Conservation (phyloP, 2,329 filamentous ascomycete genomes). For the Stylonectria norvegica region DNA sequence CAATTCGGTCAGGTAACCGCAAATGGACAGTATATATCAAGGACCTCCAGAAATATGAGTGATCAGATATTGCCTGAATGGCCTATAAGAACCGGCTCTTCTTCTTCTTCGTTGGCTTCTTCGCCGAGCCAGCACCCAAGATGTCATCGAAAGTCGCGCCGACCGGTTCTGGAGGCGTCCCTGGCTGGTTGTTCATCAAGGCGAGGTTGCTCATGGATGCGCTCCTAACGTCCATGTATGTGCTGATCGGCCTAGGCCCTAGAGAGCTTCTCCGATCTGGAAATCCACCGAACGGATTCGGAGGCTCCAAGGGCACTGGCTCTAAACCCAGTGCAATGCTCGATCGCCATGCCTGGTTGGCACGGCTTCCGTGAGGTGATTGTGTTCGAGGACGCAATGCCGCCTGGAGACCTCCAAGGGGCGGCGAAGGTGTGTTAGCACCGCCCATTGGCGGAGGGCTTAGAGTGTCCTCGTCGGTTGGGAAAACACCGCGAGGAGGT, state of each 20-base stretch:
- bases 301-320: constrained; percentile 39
- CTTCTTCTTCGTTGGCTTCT: constrained; percentile 35
- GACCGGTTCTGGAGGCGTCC: constrained; percentile 19
- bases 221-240: constrained; percentile 30
- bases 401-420: constrained; percentile 29
- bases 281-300: constrained; percentile 25
- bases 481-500: constrained; percentile 37
- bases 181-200: constrained; percentile 19
- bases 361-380: constrained; percentile 35
- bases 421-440: constrained; percentile 24
- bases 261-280: constrained; percentile 34
- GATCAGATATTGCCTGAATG: constrained; percentile 2
- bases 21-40: too few species aligned
- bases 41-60: constrained; percentile 5
- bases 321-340: constrained; percentile 44
- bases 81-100: constrained; percentile 41
- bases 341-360: constrained; percentile 36
- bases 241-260: constrained; percentile 32
- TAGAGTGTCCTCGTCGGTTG: constrained; percentile 26
- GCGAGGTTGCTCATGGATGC: constrained; percentile 36
- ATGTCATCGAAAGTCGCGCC: constrained; percentile 50
- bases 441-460: constrained; percentile 23
- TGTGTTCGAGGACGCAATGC: constrained; percentile 38
- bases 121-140: constrained; percentile 33
- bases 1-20: too few species aligned